A percentile compares a stretch with the other conserved stretches of the same genome.
Conservation (phyloP, 2,329 filamentous ascomycete species). For the Ophiostoma pallidulum region DNA sequence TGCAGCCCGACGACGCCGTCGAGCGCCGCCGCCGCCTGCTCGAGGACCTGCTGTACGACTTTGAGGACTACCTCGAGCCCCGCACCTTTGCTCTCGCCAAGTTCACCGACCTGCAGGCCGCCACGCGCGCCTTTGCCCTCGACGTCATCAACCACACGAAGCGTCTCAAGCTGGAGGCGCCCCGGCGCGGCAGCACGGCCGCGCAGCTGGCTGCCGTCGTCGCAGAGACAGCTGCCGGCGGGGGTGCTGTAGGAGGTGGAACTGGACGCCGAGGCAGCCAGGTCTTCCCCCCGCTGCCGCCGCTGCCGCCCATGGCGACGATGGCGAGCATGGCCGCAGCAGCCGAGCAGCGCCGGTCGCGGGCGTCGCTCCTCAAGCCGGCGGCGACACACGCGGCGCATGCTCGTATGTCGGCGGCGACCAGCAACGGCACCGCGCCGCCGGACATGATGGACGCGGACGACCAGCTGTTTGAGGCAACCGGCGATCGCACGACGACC, state of each 20-base stretch:
- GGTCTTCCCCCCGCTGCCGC: conserved; percentile 8
- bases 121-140: conserved; percentile 32
- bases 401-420: neutral
- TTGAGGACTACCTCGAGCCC: conserved; percentile 33
- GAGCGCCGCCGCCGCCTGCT: conserved; percentile 24
- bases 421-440: neutral
- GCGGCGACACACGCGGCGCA: neutral
- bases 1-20: conserved; percentile 27
- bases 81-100: conserved; percentile 28
- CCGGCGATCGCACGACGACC: neutral
- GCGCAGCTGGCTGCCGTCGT: neutral
- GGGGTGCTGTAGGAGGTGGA: conserved; percentile 9
- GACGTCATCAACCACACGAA: conserved; percentile 29
- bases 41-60: conserved; percentile 34
- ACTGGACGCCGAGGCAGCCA: neutral
- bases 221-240: neutral
- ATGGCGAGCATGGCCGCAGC: conserved; percentile 7
- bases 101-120: conserved; percentile 30
- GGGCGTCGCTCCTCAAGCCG: conserved; percentile 7
- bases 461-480: conserved; percentile 1
- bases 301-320: neutral
- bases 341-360: conserved; percentile 10
- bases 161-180: conserved; percentile 23
- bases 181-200: conserved; percentile 3
- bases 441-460: conserved; percentile 2